Evolutionary conservation across 2,329 filamentous ascomycete species (phyloP).

Genomic region (Mollisia scopiformis): DNA sequence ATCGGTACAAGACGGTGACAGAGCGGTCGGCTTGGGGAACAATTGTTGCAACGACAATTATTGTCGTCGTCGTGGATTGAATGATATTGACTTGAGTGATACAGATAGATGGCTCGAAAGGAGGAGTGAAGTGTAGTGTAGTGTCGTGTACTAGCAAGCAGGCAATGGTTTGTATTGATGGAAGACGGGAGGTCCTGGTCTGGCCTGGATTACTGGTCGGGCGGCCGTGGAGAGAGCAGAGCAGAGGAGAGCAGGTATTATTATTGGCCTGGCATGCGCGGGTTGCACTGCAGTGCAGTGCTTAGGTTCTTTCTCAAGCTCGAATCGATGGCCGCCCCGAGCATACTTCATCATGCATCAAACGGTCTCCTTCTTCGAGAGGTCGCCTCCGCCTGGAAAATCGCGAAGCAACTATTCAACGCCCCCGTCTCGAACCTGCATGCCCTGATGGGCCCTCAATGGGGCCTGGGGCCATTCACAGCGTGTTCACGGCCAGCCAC

Average conservation of each 20-base stretch:
- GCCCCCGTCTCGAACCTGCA: slow-evolving; percentile 13
- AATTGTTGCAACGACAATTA: too few species aligned
- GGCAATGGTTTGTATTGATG: neutral
- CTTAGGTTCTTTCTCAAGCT: neutral
- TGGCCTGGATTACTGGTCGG: neutral
- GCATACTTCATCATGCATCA: slow-evolving; percentile 19
- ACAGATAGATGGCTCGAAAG: neutral
- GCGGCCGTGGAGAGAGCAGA: neutral
- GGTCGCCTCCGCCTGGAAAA: neutral
- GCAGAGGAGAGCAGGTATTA: neutral
- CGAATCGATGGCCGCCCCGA: neutral
- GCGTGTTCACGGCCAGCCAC: slow-evolving; percentile 20
- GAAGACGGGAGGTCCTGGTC: neutral
- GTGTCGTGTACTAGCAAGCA: too few species aligned
- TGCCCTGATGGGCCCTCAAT: slow-evolving; percentile 9
- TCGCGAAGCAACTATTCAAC: slow-evolving; percentile 1
- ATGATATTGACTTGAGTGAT: neutral
- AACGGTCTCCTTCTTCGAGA: neutral
- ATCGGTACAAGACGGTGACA: too few species aligned
- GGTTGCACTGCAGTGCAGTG: neutral
- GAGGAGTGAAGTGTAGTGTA: too few species aligned
- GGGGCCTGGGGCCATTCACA: too few species aligned
- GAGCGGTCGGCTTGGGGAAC: neutral
- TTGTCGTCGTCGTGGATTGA: too few species aligned
- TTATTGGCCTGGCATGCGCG: neutral